Evolutionary conservation across 768 basidiomycete species (phyloP), one percentile per base, ranked within the genome.

Genomic region (Tricholoma matsutake): DNA sequence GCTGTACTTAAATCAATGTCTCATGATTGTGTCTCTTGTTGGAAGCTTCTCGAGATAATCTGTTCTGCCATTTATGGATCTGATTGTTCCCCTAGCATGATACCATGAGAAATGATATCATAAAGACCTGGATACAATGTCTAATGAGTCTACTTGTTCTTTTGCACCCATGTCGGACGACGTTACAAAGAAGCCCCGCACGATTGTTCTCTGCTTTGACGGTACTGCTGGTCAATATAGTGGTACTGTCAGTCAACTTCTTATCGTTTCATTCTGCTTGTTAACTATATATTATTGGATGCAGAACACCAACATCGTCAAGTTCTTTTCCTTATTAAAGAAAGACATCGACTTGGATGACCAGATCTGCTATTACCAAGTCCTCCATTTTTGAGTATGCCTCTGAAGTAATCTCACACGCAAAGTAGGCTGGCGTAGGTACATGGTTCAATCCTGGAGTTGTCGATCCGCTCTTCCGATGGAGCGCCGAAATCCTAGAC

Each of bases 311-410:
- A 91, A 91, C 59, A 81, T 89, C 35, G 86, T 88, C 57, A 85
- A 85, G 67, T 77, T 94, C 45, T 90, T 88, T 72, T 76, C 81
- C 5, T 73, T 92, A 29, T 78, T 93, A 35, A 80, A 82, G 73
- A 89, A 86, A 69, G 51, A 53, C 22, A 85, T 86, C 57, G 70
- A 82, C 34, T 75, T 77, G n/a, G 76, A 81, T 22, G 66, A 80
- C 53, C 88, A 89, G 63, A 69, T 88, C 0, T 78, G 78, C 65
- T 92, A 90, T 69, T 93, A 93, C 67, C 91, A 92, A 74, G 88
- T 86, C 41, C 39, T 59, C 49, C 31, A 71, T 64, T 5, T 39
- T 41, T 16, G 32, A 8, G 8, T n/a, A 34, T 20, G 8, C 20
- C 2, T 18, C 7, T 45, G 80, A 78, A 7, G 78, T 77, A 0